A percentile compares a stretch with the other conserved stretches of the same genome.
Conservation (phyloP, 495 filamentous ascomycete species). For the Aspergillus haitiensis region DNA sequence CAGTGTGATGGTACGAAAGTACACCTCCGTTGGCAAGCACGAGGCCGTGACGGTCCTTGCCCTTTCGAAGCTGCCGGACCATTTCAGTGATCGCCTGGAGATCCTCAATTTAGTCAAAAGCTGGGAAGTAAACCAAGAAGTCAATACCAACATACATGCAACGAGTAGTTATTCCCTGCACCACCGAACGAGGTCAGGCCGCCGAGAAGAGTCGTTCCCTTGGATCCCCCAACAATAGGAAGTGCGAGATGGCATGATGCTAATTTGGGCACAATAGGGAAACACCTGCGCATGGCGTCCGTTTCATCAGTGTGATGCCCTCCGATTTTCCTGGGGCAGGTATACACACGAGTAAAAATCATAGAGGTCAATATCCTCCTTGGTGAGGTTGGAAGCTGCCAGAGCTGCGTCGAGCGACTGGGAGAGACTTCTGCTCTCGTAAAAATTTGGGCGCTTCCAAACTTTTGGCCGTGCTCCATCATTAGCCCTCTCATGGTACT, state of each 20-base stretch:
- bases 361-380: slow-evolving; percentile 49
- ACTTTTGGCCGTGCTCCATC: slow-evolving; percentile 44
- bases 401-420: slow-evolving; percentile 49
- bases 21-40: slow-evolving; percentile 56
- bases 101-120: too few species aligned
- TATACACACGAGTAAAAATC: slow-evolving; percentile 57
- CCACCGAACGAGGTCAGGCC: slow-evolving; percentile 59
- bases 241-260: slow-evolving; percentile 52
- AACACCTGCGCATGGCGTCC: slow-evolving; percentile 23
- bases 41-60: slow-evolving; percentile 40
- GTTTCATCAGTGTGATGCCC: too few species aligned
- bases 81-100: slow-evolving; percentile 43
- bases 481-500: too few species aligned
- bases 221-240: slow-evolving; percentile 35
- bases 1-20: slow-evolving; percentile 52
- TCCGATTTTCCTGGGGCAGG: too few species aligned
- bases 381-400: slow-evolving; percentile 29
- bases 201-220: slow-evolving; percentile 52
- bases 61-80: slow-evolving; percentile 42
- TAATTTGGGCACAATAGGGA: slow-evolving; percentile 58
- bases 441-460: slow-evolving; percentile 53
- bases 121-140: too few species aligned
- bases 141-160: too few species aligned
- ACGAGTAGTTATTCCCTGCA: slow-evolving; percentile 59
- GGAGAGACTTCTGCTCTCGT: slow-evolving; percentile 50